Conservation (phyloP, 148 eudicot species). For the Silene conica region DNA sequence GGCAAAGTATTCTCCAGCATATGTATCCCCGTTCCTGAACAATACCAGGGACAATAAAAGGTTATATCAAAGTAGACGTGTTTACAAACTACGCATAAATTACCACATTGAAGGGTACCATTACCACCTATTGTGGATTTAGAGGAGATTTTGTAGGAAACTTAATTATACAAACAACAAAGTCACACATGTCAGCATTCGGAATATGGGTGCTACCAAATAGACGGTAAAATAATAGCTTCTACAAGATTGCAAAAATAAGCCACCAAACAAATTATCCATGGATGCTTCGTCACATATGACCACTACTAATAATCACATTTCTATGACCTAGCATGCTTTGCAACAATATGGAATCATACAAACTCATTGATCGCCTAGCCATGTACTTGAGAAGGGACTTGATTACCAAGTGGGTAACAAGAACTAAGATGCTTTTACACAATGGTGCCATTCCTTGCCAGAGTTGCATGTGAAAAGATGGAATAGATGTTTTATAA, state of each 20-base stretch:
- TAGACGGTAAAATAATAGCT: neutral
- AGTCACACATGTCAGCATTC: neutral
- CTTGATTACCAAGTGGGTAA: neutral
- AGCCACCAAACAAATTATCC: neutral
- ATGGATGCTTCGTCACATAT: neutral
- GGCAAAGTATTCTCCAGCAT: constrained; percentile 94
- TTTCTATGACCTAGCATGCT: neutral
- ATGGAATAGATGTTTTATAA: neutral
- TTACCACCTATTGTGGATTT: neutral
- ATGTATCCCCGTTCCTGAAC: constrained; percentile 75
- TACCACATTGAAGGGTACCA: neutral
- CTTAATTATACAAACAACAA: neutral
- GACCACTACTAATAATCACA: neutral
- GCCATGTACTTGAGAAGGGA: neutral
- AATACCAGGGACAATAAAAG: constrained; percentile 3
- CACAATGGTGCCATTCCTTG: neutral
- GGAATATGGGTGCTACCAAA: neutral
- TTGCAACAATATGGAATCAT: neutral
- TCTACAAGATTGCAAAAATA: neutral
- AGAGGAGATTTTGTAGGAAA: neutral
- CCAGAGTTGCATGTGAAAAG: neutral
- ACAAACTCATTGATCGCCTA: neutral
- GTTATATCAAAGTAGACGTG: neutral
- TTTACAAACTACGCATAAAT: neutral
- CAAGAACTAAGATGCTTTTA: constrained; percentile 2